These are phyloP conservation scores for Epichloe sibirici DNA, from an alignment of 2,329 filamentous ascomycete species.

Conservation along the genomic window DNA sequence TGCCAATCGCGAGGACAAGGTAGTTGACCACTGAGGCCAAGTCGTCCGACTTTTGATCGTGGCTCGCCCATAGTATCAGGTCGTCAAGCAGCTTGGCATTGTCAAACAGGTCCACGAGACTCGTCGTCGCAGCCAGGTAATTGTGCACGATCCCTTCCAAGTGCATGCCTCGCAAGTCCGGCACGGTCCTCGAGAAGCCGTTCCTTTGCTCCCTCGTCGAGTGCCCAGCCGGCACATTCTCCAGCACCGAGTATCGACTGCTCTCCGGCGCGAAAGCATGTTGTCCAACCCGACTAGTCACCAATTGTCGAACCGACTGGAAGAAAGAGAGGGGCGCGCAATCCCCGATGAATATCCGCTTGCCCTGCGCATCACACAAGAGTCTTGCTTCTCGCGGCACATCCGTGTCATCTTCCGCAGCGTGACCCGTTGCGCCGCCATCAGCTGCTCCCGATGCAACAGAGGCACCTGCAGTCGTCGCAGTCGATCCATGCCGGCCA, in stretches of 20 bases:
- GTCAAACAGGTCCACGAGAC: constrained; percentile 38
- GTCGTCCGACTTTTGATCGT: constrained; percentile 22
- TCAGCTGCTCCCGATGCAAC: neutral
- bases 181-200: constrained; percentile 8
- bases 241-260: constrained; percentile 36
- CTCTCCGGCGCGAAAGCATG: constrained; percentile 39
- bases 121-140: constrained; percentile 30
- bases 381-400: constrained; percentile 41
- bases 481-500: too few relatives aligned
- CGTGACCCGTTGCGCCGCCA: constrained; percentile 2
- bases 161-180: constrained; percentile 15
- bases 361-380: constrained; percentile 39
- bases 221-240: constrained; percentile 25
- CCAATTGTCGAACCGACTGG: constrained; percentile 40
- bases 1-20: constrained; percentile 38
- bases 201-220: constrained; percentile 2
- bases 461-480: neutral
- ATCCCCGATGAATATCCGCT: constrained; percentile 43
- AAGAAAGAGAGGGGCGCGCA: constrained; percentile 45
- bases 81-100: constrained; percentile 25
- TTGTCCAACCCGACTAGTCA: constrained; percentile 34
- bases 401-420: constrained; percentile 39
- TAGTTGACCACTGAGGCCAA: constrained; percentile 32
- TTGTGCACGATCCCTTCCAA: constrained; percentile 20
- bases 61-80: constrained; percentile 29